Base-by-base conservation (phyloP, 805 yeast species). In the Lipomyces yamadae region DNA sequence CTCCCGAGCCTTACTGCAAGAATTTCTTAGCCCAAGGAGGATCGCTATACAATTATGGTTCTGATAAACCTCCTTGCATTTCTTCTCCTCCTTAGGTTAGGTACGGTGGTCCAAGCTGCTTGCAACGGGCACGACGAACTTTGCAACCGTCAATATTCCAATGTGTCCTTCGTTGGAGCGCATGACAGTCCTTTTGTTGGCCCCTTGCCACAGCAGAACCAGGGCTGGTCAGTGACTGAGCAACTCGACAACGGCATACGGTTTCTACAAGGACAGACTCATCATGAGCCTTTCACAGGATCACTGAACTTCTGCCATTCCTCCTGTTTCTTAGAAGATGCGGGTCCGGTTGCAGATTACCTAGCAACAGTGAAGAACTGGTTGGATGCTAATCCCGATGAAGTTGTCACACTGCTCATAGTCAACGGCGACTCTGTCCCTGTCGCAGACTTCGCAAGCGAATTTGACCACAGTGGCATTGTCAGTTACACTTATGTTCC, bases 221-320 rank as follows among this genome's bases (percentile, higher is more conserved):
- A 48, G 24, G 13, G 13, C n/a, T 24, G 24, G 30, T 24, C 53
- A 10, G 53, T 48, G 53, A 48, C 53, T 5, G 13, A 48, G 53
- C 53, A 48, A 24, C 30, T 48, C n/a, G 30, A 48, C 30, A 48
- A 24, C n/a, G 53, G 53, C 53, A n/a, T 48, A 48, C 53, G 53
- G 30, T 18, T 48, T 48, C 53, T 48, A 24, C 53, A 48, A 8
- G 53, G 53, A n/a, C 53, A 48, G 53, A 48, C 53, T 5, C 53
- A 48, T 13, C 39, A 24, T 24, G 53, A 10, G 53, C 30, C 30
- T 24, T 15, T 48, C 53, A n/a, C 6, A 1, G 53, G 53, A n/a
- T 10, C 53, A 48, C 30, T 48, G 53, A 48, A 48, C 13, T 48
- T 48, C 53, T 48, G 30, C 13, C 53, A 48, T 10, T 13, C 30